Evolutionary conservation across 768 basidiomycete species (phyloP), one percentile per base, ranked within the genome.

Genomic region (Sutorius australiensis): DNA sequence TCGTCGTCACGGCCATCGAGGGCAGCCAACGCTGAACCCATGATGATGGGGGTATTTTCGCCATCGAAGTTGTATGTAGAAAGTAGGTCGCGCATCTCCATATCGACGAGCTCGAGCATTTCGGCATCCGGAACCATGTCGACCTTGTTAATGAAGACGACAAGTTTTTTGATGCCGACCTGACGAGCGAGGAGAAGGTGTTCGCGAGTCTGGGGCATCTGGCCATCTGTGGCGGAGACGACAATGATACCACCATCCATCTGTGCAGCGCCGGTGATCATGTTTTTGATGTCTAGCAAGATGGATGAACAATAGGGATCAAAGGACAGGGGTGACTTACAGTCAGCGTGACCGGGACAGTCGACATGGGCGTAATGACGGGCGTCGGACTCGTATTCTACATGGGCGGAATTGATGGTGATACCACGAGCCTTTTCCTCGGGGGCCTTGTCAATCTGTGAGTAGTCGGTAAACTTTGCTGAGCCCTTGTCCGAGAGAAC

Each of bases 341-440:
- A 95, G 78, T 95, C 93, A 51, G 93, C 92, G 68, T 95, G 93
- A 67, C 92, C 92, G 13, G 92, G 92, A 74, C 95, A 98, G 74
- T 98, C 95, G 67, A 98, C 95, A 71, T 98, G 95, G 24, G 95
- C 95, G 62, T 98, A 98, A 67, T 98, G 95, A 51, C 95, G 83
- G 34, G 71, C 76, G 16, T 76, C 76, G 33, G 95, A 95, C 78
- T 98, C 94, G 70, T 99, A 99, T 71, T 99, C 97, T 69, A 99
- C 94, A 69, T 99, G 97, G 47, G 97, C 84, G 19, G 97, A 95
- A 73, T 95, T 94, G 73, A 99, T 99, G 56, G 97, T 99, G 74
- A 99, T 99, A 73, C 97, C 97, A 70, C 97, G 92, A 56, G 95
- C 95, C 74, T 93, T 95, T 77, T 99, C 97, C 74, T 99, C 97